phyloP scores from a whole-genome alignment of 202 grass and related monocot species.

The Carex arenaria region DNA sequence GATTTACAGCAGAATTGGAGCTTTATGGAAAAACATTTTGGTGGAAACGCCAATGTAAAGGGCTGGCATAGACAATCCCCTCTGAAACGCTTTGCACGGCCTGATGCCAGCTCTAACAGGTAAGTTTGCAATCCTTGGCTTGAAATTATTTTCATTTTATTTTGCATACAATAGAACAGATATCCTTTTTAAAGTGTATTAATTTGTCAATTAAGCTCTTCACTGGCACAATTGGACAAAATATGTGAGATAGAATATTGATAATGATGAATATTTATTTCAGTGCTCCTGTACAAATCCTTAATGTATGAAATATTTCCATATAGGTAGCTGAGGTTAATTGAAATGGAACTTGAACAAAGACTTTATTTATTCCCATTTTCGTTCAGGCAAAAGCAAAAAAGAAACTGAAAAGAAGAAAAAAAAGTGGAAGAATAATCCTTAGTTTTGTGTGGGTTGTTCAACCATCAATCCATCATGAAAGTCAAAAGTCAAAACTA shows the following conservation, averaged over 20 bases:
- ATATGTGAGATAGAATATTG: not conserved
- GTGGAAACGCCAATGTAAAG: conserved; percentile 9
- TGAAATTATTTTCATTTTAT: conserved; percentile 7
- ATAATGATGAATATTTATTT: conserved; percentile 3
- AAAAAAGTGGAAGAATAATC: not conserved
- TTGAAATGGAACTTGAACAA: not conserved
- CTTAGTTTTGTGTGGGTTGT: not conserved
- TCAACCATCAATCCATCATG: not conserved
- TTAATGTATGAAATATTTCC: not conserved
- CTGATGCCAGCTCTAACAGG: conserved; percentile 11
- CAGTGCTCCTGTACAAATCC: not conserved
- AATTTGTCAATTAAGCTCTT: not conserved
- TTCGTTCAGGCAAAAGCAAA: not conserved
- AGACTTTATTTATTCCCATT: not conserved
- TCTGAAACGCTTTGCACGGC: conserved; percentile 9
- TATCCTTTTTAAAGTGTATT: not conserved
- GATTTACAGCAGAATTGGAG: conserved; percentile 1
- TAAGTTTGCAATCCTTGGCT: conserved; percentile 20
- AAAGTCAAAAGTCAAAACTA: not conserved
- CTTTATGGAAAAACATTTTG: conserved; percentile 19
- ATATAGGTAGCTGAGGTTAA: not conserved
- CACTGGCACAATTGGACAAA: not conserved
- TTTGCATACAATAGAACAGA: not conserved
- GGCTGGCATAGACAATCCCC: conserved; percentile 7
- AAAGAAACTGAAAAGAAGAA: not conserved